These are phyloP conservation scores for Spathaspora girioi DNA, from an alignment of 805 yeast genomes.

Conservation along the genomic window DNA sequence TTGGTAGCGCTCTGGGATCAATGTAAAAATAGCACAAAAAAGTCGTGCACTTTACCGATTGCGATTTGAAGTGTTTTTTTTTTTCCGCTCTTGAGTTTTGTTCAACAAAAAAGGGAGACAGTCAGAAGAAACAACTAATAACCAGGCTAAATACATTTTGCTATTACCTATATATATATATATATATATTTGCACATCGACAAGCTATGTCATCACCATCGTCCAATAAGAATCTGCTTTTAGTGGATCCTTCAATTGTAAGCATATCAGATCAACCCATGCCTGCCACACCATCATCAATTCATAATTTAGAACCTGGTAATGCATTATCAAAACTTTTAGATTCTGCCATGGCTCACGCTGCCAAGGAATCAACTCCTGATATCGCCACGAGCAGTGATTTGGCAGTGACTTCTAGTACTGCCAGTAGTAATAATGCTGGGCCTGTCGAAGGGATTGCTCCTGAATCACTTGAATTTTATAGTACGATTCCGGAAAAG, in stretches of 20 bases:
- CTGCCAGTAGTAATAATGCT: too few relatives aligned
- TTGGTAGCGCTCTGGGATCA: too few relatives aligned
- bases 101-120: background rate
- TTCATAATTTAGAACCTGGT: constrained; percentile 23
- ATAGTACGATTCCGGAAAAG: constrained; percentile 3
- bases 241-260: constrained; percentile 30
- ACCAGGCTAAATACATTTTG: background rate
- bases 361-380: constrained; percentile 43
- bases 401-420: constrained; percentile 8
- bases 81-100: background rate
- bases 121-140: background rate
- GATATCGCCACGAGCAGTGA: constrained; percentile 21
- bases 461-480: background rate
- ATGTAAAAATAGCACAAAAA: too few relatives aligned
- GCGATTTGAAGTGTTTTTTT: too few relatives aligned
- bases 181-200: too few relatives aligned
- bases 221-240: constrained; percentile 15
- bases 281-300: background rate
- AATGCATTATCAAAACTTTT: constrained; percentile 38
- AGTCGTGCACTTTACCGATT: background rate
- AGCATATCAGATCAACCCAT: constrained; percentile 10
- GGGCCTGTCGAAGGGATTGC: background rate
- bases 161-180: too few relatives aligned
- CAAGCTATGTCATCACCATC: constrained; percentile 5
- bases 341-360: constrained; percentile 46